Base-by-base conservation (phyloP, 495 filamentous ascomycete genomes). In the Hyphodiscus hymeniophilus region DNA sequence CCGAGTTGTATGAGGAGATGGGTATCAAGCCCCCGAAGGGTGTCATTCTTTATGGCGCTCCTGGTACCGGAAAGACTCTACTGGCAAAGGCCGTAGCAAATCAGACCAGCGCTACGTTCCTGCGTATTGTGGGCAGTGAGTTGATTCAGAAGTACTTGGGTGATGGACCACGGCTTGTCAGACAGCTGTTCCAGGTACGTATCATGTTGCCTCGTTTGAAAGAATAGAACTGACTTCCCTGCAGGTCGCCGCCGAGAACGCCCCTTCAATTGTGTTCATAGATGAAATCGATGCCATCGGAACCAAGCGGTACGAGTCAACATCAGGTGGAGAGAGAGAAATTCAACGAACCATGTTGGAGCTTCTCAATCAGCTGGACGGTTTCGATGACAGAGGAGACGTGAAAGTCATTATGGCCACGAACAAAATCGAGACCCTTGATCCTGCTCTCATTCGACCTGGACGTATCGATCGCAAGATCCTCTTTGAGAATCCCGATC, bases 331-430 rank as follows among this genome's bases (percentile, higher is more conserved):
- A 59, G 92, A 99, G 65, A 84, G 94, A 54, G 92, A 99, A 64
- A 86, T 99, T 18, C 92, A 99, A 71, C 81, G 92, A 56, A 99
- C 92, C 39, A 99, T 99, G 92, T 71, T 99, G 68, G 92, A 99
- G 64, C 77, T 99, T 40, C 81, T 99, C 33, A 99, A 99, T 66
- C 92, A 99, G 66, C 80, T 99, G 13, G 92, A 99, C 63, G 92
- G 92, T 48, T 99, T 99, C 68, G 92, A 99, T 66, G 92, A 99
- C 66, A 85, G 92, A 55, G 92, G 92, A 53, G 92, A 99, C 64
- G 94, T 99, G 65, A 99, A 99, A 74, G 92, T 99, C 44, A 89
- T 99, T 66, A 95, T 99, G 87, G 92, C 92, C 15, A 99, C 92
- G 41, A 99, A 99, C 78, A 99, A 99, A 77, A 99, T 99, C 53